A percentile compares a stretch with the other conserved stretches of the same genome.
Conservation (phyloP, 2,329 filamentous ascomycete genomes). For the Pseudogymnoascus sp. region DNA sequence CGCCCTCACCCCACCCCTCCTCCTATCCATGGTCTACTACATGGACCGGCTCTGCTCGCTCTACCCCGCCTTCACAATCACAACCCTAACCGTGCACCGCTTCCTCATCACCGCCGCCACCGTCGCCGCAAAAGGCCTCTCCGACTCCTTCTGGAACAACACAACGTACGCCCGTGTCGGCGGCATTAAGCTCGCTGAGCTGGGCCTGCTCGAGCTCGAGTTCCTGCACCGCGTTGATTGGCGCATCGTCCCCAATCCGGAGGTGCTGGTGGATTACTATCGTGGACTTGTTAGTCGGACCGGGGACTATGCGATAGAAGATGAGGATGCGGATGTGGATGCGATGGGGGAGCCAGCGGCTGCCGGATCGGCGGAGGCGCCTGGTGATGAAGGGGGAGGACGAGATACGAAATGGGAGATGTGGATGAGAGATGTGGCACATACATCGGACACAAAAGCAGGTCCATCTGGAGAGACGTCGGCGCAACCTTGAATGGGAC, state of each 20-base stretch:
- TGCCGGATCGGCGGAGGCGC: conserved; percentile 28
- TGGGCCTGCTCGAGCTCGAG: conserved; percentile 87
- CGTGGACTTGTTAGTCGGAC: conserved; percentile 69
- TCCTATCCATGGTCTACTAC: conserved; percentile 99
- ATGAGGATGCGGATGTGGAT: conserved; percentile 24
- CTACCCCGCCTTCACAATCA: conserved; percentile 93
- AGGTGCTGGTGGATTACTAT: conserved; percentile 91
- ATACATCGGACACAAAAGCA: conserved; percentile 11
- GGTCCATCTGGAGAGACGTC: not conserved
- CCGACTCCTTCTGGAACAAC: conserved; percentile 98
- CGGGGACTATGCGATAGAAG: conserved; percentile 47
- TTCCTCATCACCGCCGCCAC: conserved; percentile 95
- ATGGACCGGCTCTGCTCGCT: conserved; percentile 90
- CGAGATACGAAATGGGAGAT: conserved; percentile 24
- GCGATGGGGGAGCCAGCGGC: conserved; percentile 29
- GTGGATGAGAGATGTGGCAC: conserved; percentile 26
- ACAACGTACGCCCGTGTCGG: conserved; percentile 91
- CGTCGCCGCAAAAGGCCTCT: conserved; percentile 90
- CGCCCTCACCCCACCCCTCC: conserved; percentile 81
- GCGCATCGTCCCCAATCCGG: conserved; percentile 93
- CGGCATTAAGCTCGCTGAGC: conserved; percentile 80
- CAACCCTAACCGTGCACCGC: conserved; percentile 90
- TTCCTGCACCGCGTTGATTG: conserved; percentile 90
- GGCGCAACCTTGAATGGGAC: not conserved
- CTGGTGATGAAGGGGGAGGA: conserved; percentile 11